Evolutionary conservation across 169 alveolate genomes (phyloP).

Genomic region (Plasmodium reichenowi): DNA sequence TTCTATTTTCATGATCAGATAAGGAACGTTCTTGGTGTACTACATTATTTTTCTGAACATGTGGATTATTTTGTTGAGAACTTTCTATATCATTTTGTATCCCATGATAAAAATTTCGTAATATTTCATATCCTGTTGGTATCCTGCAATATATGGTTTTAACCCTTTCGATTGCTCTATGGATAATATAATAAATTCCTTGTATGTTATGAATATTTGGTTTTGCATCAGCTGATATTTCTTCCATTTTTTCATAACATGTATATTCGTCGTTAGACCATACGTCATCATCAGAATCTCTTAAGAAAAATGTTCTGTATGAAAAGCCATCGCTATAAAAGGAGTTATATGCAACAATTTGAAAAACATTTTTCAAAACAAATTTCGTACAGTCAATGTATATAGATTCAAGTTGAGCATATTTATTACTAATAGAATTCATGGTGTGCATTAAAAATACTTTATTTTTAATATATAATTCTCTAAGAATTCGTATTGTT

Average conservation of each 20-base stretch:
- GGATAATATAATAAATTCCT: no score
- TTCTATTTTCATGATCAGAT: no score
- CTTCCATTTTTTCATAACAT: background rate
- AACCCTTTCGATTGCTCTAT: no score
- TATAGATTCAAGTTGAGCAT: conserved; percentile 9
- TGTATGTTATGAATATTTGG: background rate
- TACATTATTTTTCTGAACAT: no score
- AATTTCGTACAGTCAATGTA: conserved; percentile 24
- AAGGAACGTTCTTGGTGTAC: no score
- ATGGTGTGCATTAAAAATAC: conserved; percentile 38
- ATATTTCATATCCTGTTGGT: no score
- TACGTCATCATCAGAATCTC: background rate
- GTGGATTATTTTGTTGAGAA: no score
- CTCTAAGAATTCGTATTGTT: conserved; percentile 41
- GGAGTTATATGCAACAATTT: conserved; percentile 27
- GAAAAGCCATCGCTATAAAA: conserved; percentile 32
- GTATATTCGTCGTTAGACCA: background rate
- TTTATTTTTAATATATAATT: conserved; percentile 43
- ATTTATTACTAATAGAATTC: conserved; percentile 37
- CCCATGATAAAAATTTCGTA: no score
- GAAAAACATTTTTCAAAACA: conserved; percentile 13
- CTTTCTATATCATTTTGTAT: no score
- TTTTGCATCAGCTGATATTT: background rate
- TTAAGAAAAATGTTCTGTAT: conserved; percentile 10
- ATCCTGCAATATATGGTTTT: no score